Evolutionary conservation across 2,329 filamentous ascomycete genomes (phyloP), one percentile per base, ranked within the genome.

Genomic region (Fusarium cyanostomum): DNA sequence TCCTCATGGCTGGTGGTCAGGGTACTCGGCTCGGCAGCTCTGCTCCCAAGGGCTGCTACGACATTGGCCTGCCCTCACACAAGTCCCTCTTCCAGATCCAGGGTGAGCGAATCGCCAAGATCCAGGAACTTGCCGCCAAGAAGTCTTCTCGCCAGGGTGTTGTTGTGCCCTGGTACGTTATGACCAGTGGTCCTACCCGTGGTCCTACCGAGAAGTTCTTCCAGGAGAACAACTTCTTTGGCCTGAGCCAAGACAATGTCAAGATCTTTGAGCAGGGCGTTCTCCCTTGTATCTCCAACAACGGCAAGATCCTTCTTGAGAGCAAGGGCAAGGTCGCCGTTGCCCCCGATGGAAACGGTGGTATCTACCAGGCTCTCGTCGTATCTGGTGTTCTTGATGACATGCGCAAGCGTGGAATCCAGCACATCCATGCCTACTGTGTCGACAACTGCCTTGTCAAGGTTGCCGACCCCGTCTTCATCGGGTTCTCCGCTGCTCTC

Each of bases 401-500:
- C 78, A 95, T 99, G 91, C 86, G 87, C 70, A 89, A 88, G 79
- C 91, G 94, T 55, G 94, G 93, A 45, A 91, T 98, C 74, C 81
- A 97, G 83, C 95, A 99, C 81, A 90, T 99, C 62, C 94, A 99
- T 79, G 91, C 94, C 43, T 98, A 98, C 85, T 97, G 95, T 74
- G 95, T 99, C 41, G 95, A 99, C 82, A 99, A 99, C 84, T 98
- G 94, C 81, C 86, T 99, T n/a, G 94, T 97, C 76, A 94, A 92
- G 80, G 94, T 99, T n/a, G 94, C 94, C 26, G 95, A 99, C 74
- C 95, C 95, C 12, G 86, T 92, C 69, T 98, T 99, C 81, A 89
- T 98, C 71, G 95, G 95, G 69, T 98, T 98, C 80, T 86, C 93
- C 5, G 93, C 94, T 37, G 86, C 89, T 48, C 92, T 94, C 77